Percentiles rank a stretch among this genome's conserved stretches.
Evolutionary conservation across 2,329 filamentous ascomycete species (phyloP).

Genomic region (Penicillium sp.): DNA sequence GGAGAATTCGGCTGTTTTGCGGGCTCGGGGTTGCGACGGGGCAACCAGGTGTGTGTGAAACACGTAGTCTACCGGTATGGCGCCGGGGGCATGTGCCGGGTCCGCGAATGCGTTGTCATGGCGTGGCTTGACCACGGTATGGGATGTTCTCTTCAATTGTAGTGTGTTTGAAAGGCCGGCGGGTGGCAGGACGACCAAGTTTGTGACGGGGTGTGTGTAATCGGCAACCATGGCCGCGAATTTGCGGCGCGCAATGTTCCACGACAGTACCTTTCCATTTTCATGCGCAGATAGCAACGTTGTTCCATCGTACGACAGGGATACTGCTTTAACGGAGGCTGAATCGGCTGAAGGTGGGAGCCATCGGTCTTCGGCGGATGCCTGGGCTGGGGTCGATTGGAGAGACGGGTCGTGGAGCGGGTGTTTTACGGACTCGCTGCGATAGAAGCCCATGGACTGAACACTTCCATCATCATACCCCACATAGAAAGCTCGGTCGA

Average conservation of each 20-base stretch:
- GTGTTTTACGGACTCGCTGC: slow-evolving; percentile 43
- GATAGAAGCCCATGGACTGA: slow-evolving; percentile 72
- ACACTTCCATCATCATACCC: slow-evolving; percentile 76
- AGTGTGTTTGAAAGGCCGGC: slow-evolving; percentile 43
- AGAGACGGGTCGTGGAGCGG: slow-evolving; percentile 33
- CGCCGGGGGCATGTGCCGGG: slow-evolving; percentile 31
- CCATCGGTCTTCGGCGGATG: slow-evolving; percentile 42
- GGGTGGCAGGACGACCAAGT: slow-evolving; percentile 67
- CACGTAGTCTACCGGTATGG: slow-evolving; percentile 42
- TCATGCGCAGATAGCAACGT: slow-evolving; percentile 74
- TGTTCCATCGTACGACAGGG: slow-evolving; percentile 76
- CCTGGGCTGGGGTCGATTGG: slow-evolving; percentile 41
- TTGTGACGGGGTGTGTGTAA: slow-evolving; percentile 77
- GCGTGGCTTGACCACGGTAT: slow-evolving; percentile 70
- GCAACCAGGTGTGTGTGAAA: slow-evolving; percentile 39
- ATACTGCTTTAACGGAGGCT: slow-evolving; percentile 64
- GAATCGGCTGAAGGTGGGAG: slow-evolving; percentile 57
- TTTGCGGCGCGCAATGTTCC: slow-evolving; percentile 70
- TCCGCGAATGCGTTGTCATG: slow-evolving; percentile 41
- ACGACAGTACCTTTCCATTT: slow-evolving; percentile 71
- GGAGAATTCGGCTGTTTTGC: slow-evolving; percentile 28
- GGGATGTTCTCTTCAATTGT: slow-evolving; percentile 48
- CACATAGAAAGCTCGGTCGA: slow-evolving; percentile 74
- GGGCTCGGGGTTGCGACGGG: slow-evolving; percentile 10
- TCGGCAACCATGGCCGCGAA: slow-evolving; percentile 64